A percentile compares a stretch with the other conserved stretches of the same genome.
These are phyloP conservation scores for Adansonia digitata DNA, from an alignment of 345 rosid species.

Conservation along the genomic window DNA sequence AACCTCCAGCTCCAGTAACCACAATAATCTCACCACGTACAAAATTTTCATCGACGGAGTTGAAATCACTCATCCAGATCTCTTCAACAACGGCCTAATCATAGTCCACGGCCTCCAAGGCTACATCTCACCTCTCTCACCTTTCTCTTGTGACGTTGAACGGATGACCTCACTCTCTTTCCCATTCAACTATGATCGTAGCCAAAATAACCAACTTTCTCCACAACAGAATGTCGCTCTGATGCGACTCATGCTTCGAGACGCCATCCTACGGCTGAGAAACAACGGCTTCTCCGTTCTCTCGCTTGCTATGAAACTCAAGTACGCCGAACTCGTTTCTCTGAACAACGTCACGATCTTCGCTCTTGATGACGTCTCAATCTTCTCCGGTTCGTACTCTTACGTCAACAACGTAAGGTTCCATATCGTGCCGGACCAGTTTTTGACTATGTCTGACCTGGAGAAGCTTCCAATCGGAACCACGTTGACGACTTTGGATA, in stretches of 20 bases:
- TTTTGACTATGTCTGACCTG: constrained; percentile 36
- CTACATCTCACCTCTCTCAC: constrained; percentile 55
- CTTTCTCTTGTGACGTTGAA: constrained; percentile 52
- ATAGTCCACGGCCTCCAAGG: constrained; percentile 61
- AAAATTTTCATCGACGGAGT: constrained; percentile 54
- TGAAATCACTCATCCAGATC: constrained; percentile 58
- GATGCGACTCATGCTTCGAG: constrained; percentile 57
- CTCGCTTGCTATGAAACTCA: constrained; percentile 49
- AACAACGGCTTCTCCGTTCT: constrained; percentile 55
- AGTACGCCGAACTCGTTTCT: constrained; percentile 40
- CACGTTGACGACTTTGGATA: constrained; percentile 32
- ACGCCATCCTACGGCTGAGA: constrained; percentile 50
- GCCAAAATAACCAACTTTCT: neutral
- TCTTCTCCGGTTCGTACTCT: constrained; percentile 47
- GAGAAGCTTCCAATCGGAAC: constrained; percentile 37
- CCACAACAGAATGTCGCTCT: constrained; percentile 18
- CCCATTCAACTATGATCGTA: constrained; percentile 23
- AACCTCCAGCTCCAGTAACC: constrained; percentile 24
- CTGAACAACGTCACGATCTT: constrained; percentile 50
- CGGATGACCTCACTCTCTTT: constrained; percentile 37
- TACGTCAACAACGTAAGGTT: constrained; percentile 44
- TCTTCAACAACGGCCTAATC: constrained; percentile 55
- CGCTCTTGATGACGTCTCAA: constrained; percentile 51
- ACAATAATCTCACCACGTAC: constrained; percentile 21
- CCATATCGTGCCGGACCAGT: constrained; percentile 53